These are phyloP conservation scores for Beta corolliflora DNA, from an alignment of 179 eudicot species.

Conservation along the genomic window DNA sequence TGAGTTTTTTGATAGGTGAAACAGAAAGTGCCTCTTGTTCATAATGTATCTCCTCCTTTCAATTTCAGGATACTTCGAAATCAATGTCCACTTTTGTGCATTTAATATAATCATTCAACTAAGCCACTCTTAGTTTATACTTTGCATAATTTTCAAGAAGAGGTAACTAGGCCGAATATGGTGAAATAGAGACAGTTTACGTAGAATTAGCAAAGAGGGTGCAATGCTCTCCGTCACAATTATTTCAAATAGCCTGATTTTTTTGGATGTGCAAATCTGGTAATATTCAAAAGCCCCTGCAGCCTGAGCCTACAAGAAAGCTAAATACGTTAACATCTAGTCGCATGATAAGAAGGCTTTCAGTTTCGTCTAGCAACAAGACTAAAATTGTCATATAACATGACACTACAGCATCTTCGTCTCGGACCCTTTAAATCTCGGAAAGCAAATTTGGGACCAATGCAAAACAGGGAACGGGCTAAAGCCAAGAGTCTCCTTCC, in stretches of 20 bases:
- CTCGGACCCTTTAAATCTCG: background rate
- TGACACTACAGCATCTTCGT: background rate
- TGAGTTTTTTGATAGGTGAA: background rate
- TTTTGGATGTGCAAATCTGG: background rate
- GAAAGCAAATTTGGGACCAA: background rate
- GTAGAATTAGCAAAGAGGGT: background rate
- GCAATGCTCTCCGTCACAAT: background rate
- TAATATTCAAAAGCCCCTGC: background rate
- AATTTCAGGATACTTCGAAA: background rate
- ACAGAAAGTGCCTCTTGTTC: background rate
- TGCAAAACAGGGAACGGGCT: too few relatives aligned
- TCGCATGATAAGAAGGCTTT: background rate
- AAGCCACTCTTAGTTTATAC: background rate
- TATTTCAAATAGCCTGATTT: background rate
- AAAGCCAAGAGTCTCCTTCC: background rate
- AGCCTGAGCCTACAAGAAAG: background rate
- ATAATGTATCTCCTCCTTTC: background rate
- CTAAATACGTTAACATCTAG: background rate
- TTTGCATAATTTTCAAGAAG: background rate
- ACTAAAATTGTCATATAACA: too few relatives aligned
- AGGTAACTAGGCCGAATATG: background rate
- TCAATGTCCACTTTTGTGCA: background rate
- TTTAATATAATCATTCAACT: background rate
- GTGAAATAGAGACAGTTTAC: background rate
- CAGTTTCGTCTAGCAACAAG: background rate